A percentile compares a stretch with the other conserved stretches of the same genome.
Conservation (phyloP, 345 rosid species). For the Draba incana region DNA sequence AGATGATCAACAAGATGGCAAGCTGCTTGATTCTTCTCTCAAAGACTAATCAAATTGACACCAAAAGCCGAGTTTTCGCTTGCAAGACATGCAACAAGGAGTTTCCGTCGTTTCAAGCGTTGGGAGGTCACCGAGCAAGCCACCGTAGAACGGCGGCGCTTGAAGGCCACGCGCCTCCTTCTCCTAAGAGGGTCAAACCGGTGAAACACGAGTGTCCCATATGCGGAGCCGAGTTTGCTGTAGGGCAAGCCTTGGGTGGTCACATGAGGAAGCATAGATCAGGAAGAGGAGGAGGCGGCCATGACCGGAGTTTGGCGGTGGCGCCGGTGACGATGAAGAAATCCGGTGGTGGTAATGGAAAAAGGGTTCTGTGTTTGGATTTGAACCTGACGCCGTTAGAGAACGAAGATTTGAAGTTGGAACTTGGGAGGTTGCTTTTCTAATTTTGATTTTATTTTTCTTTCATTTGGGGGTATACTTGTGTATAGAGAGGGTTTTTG, state of each 20-base stretch:
- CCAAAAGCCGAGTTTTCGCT: constrained; percentile 48
- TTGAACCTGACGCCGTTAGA: constrained; percentile 67
- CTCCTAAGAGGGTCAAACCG: constrained; percentile 59
- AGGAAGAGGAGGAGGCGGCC: constrained; percentile 17
- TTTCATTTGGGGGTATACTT: constrained; percentile 24
- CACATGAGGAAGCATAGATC: constrained; percentile 90
- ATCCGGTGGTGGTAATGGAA: constrained; percentile 49
- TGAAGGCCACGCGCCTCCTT: constrained; percentile 37
- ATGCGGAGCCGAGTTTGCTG: constrained; percentile 75
- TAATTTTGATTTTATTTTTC: constrained; percentile 2
- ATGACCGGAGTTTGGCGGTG: constrained; percentile 40
- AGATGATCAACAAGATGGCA: constrained; percentile 56
- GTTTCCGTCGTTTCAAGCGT: constrained; percentile 83
- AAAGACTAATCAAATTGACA: constrained; percentile 39
- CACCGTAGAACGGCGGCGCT: constrained; percentile 62
- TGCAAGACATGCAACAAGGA: constrained; percentile 89
- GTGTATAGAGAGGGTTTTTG: constrained; percentile 32
- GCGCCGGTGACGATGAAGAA: constrained; percentile 62
- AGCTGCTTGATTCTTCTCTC: constrained; percentile 72
- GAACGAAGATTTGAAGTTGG: constrained; percentile 58
- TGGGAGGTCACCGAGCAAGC: constrained; percentile 94
- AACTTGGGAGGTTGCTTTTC: constrained; percentile 51
- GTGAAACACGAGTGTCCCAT: constrained; percentile 83
- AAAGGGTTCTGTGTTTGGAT: constrained; percentile 62
- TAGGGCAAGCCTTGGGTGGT: constrained; percentile 95